Conservation (phyloP, 257 asterid genomes). For the Vinca minor region DNA sequence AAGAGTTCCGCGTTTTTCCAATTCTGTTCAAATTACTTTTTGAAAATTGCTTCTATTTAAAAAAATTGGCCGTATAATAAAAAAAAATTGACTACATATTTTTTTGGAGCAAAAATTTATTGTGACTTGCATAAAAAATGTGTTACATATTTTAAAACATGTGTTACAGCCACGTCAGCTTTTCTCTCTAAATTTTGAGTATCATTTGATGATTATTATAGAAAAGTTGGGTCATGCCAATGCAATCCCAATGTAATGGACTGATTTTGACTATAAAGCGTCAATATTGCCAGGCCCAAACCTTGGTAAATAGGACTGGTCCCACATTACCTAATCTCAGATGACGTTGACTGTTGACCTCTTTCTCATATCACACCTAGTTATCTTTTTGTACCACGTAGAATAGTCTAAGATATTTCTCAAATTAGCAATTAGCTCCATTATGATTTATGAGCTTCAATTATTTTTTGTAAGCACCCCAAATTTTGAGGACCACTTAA, state of each 20-base stretch:
- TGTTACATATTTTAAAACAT: too few relatives aligned
- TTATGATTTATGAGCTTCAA: neutral
- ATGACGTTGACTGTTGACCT: conserved; percentile 6
- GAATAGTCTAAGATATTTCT: neutral
- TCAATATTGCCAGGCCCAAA: neutral
- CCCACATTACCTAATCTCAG: neutral
- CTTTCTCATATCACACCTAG: neutral
- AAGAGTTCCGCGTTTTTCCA: too few relatives aligned
- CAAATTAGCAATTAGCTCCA: neutral
- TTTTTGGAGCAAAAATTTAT: too few relatives aligned
- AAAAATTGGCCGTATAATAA: too few relatives aligned
- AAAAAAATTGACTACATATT: too few relatives aligned
- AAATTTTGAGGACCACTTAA: neutral
- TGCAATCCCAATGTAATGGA: too few relatives aligned
- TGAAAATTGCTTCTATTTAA: neutral
- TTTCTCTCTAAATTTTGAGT: too few relatives aligned
- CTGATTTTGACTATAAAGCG: conserved; percentile 3
- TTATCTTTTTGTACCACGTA: neutral
- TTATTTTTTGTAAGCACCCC: neutral
- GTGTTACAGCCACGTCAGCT: too few relatives aligned
- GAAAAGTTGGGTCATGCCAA: too few relatives aligned
- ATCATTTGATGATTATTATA: too few relatives aligned
- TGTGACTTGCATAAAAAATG: too few relatives aligned
- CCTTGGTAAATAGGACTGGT: neutral
- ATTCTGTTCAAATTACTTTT: neutral